Base-by-base conservation (phyloP, 306 rosid species). In the Abrus precatorius region DNA sequence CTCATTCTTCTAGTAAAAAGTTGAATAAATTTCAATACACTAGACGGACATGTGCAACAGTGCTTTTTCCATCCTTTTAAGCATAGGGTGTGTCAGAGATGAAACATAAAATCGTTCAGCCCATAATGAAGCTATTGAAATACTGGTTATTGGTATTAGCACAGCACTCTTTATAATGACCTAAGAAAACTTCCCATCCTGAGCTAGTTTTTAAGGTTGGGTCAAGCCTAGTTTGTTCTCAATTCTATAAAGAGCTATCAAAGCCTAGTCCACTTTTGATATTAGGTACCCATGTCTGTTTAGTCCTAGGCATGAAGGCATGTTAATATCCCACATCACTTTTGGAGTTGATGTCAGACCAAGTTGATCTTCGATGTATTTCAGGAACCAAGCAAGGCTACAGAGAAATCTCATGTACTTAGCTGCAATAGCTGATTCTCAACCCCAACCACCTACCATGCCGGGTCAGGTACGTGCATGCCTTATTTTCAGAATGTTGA, bases 361-460 rank as follows among this genome's bases (percentile, higher is more conserved):
- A 36, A n/a, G 70, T 64, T 38, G 5, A 8, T 65, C 8, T 11
- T 14, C 49, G 40, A 14, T 0, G 14, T 52, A 14, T 59, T 75
- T 52, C 89, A 95, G 99, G 93, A 93, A 92, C 86, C 99, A 96
- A 80, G 99, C 99, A 53, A 92, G 93, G 88, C 89, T 96, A 12
- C 99, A 96, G 90, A 67, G 99, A 59, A 95, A 95, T 88, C 97
- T 95, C 64, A 95, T 95, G 98, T 95, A 95, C 87, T 86, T 95
- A 11, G 99, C 99, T 76, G 99, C 99, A 69, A 95, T 95, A 69
- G 99, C 99, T 78, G 99, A 95, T 87, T 95, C 99, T 77, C 99
- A 95, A 83, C 99, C 99, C 63, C 99, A 95, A 82, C 96, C 98
- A 60, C 92, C 97, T 33, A 77, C 88, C 48, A 89, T 95, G 89